Base-by-base conservation (phyloP, 75 land plant genomes). In the Picea glauca region DNA sequence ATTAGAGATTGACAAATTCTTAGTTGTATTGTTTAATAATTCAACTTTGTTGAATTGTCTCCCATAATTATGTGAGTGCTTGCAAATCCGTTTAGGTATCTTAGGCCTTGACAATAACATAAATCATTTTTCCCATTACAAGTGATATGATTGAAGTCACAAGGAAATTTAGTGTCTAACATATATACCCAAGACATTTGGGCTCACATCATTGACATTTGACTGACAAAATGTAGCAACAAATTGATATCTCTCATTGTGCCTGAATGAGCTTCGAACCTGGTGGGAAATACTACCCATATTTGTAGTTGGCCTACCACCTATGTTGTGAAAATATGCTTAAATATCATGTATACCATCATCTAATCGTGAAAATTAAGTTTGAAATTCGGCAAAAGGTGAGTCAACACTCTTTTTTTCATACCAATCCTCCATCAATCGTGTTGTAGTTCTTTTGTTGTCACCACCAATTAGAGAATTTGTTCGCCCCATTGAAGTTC, bases 131-230 rank as follows among this genome's bases (percentile, higher is more conserved):
- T 90, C 30, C 98, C 99, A 84, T 91, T 87, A 81, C 93, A 98
- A 62, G 98, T 98, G 80, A 96, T 98, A 64, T 98, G 99, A 79
- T 98, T 95, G 80, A 98, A 98, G 77, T 98, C 98, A 88, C 99
- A 95, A 38, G 87, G 91, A 21, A 93, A 84, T 3, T 91, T 96
- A 60, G 96, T 90, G 77, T 98, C 99, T 87, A 78, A 98, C 95
- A 76, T 91, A 95, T 23, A 94, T 81, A 70, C 98, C 99, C 57
- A 88, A 86, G 0, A 89, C 90, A 88, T 98, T 98, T 76, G 99
- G 99, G 81, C 96, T 91, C 72, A 91, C 93, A 81, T 98, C 99
- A 31, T 98, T 98, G 76, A 91, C 94, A 85, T 98, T 98, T 77
- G 96, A 85, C 72, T 95, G 99, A 58, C 97, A 94, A 87, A 95